Evolutionary conservation across 2,329 filamentous ascomycete genomes (phyloP).

Genomic region (Hypoxylon sp.): DNA sequence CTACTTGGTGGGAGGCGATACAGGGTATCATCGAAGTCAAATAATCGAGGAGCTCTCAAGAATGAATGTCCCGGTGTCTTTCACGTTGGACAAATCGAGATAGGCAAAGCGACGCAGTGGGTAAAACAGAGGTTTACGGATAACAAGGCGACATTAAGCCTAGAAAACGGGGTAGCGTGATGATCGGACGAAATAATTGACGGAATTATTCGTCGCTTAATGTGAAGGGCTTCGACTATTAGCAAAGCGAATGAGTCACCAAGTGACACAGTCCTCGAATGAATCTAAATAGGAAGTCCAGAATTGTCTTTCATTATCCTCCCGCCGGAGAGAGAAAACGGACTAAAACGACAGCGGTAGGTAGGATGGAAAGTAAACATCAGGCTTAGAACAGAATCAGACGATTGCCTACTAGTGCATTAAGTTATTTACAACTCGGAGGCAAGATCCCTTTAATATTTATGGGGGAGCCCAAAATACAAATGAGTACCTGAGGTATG

Average conservation of each 20-base stretch:
- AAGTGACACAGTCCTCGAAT: not conserved
- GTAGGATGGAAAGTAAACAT: not conserved
- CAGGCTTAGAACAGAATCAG: not conserved
- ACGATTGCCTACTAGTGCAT: not conserved
- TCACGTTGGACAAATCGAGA: constrained; percentile 38
- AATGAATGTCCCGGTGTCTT: constrained; percentile 27
- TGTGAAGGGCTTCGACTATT: not conserved
- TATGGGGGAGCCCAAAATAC: constrained; percentile 9
- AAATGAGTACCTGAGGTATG: too few relatives aligned
- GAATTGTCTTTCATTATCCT: not conserved
- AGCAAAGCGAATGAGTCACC: constrained; percentile 4
- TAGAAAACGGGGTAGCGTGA: constrained; percentile 13
- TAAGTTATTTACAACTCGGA: constrained; percentile 1
- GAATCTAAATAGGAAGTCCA: constrained; percentile 17
- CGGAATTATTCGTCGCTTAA: constrained; percentile 29
- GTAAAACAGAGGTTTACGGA: constrained; percentile 7
- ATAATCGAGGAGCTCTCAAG: constrained; percentile 15
- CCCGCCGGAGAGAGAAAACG: constrained; percentile 7
- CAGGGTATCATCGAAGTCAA: constrained; percentile 30
- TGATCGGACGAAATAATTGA: constrained; percentile 31
- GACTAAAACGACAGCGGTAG: not conserved
- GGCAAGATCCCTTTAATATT: constrained; percentile 7
- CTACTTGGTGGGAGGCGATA: constrained; percentile 13
- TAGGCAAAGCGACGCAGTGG: constrained; percentile 29
- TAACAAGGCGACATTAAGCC: constrained; percentile 17